Base-by-base conservation (phyloP, 257 asterid genomes). In the Scutellaria galericulata region DNA sequence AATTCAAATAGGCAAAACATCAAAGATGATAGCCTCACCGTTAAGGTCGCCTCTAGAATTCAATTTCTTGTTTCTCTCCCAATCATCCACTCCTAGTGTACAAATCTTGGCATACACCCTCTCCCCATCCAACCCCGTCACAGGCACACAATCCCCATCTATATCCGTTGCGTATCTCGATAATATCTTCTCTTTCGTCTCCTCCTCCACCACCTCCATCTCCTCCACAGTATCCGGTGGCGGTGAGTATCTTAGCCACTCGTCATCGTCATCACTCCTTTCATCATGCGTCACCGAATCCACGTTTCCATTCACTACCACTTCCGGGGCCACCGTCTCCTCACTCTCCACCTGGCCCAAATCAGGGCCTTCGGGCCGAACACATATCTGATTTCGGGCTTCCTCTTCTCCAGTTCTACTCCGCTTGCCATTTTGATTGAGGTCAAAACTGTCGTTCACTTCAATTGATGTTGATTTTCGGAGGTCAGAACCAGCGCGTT, bases 81-180 rank as follows among this genome's bases (percentile, higher is more conserved):
- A 80, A 42, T 79, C 85, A 66, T 79, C 92, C 59, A 70, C 58
- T 66, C 79, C 86, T 5, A 60, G 64, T 39, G 87, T 71, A 54
- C 88, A 61, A 61, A 91, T 76, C 95, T 91, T 94, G 0, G 99
- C 97, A 65, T 91, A 94, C 75, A 89, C 95, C 82, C 97, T 86
- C 77, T 91, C 95, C 75, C 97, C 99, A 65, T 89, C 97, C 82
- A 89, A 79, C 64, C 99, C 99, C 1, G 99, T 94, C 51, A 94
- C 84, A 11, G 97, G 93, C 79, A 88, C 79, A 68, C 89, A 91
- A 79, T 91, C 97, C 57, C 99, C 99, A 0, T 89, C 93, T 39
- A 94, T 91, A 64, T 86, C 95, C 55, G 90, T 58, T 0, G 89
- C 95, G 15, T 58, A 94, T 80, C 92, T 91, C 41, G 92, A 89